Evolutionary conservation across 352 stramenopile genomes (phyloP).

Genomic region (Phytopythium delawarense): DNA sequence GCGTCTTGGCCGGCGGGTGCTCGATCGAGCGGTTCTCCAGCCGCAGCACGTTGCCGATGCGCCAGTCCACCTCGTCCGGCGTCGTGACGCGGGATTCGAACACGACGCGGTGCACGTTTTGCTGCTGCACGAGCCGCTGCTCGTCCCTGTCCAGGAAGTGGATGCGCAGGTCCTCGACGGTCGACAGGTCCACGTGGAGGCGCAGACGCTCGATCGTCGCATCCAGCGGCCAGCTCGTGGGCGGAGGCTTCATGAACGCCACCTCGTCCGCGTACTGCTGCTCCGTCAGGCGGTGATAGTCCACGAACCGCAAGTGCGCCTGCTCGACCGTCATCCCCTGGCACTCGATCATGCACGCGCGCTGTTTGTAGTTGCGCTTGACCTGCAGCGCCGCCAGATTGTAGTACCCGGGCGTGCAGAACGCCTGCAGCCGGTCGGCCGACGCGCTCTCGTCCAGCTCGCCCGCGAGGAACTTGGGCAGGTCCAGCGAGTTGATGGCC

Average conservation of each 20-base stretch:
- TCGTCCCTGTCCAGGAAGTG: conserved; percentile 19
- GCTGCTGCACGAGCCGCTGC: conserved; percentile 28
- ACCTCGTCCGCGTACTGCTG: conserved; percentile 26
- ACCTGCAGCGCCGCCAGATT: conserved; percentile 25
- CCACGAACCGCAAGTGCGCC: conserved; percentile 23
- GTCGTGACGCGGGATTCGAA: conserved; percentile 50
- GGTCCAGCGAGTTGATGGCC: conserved; percentile 29
- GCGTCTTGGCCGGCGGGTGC: not conserved
- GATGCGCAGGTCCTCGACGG: conserved; percentile 38
- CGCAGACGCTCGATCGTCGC: conserved; percentile 35
- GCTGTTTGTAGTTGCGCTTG: conserved; percentile 41
- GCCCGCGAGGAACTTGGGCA: conserved; percentile 28
- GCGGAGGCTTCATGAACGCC: conserved; percentile 15
- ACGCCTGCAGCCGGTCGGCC: conserved; percentile 31
- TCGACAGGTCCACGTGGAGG: conserved; percentile 35
- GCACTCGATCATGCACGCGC: conserved; percentile 35
- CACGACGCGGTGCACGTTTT: conserved; percentile 18
- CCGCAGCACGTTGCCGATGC: conserved; percentile 39
- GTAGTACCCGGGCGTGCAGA: conserved; percentile 37
- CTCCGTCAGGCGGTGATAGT: conserved; percentile 37
- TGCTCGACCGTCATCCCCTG: conserved; percentile 28
- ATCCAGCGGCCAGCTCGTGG: conserved; percentile 14
- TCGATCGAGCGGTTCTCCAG: conserved; percentile 4
- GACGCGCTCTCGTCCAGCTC: conserved; percentile 20
- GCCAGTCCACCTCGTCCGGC: conserved; percentile 49